Evolutionary conservation across 2,329 filamentous ascomycete genomes (phyloP).

Genomic region (Hymenoscyphus linearis): DNA sequence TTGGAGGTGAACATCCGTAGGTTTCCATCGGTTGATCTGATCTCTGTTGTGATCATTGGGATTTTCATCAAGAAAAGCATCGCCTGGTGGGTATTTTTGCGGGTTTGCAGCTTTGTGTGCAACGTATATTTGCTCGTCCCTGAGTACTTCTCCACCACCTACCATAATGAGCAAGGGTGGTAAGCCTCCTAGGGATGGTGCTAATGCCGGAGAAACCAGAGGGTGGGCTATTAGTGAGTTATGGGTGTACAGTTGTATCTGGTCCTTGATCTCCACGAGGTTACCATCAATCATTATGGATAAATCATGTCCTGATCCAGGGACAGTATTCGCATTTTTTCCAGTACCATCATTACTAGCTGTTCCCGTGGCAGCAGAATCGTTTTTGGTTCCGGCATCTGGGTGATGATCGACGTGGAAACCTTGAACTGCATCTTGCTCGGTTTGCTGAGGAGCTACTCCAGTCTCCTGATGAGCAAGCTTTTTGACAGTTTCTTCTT

Average conservation of each 20-base stretch:
- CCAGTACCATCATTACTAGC: slow-evolving; percentile 25
- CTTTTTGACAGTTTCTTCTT: slow-evolving; percentile 43
- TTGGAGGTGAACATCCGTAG: slow-evolving; percentile 89
- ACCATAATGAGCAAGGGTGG: slow-evolving; percentile 82
- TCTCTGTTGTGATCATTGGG: slow-evolving; percentile 49
- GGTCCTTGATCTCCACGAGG: slow-evolving; percentile 72
- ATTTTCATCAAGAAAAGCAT: slow-evolving; percentile 56
- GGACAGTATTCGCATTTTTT: slow-evolving; percentile 29
- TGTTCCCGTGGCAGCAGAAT: slow-evolving; percentile 31
- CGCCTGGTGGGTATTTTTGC: slow-evolving; percentile 63
- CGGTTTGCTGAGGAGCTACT: slow-evolving; percentile 25
- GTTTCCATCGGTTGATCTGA: slow-evolving; percentile 61
- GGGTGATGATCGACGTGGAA: slow-evolving; percentile 30
- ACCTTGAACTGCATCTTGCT: slow-evolving; percentile 35
- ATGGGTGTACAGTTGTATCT: slow-evolving; percentile 82
- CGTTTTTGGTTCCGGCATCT: slow-evolving; percentile 25
- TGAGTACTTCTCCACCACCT: slow-evolving; percentile 81
- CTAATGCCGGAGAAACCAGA: slow-evolving; percentile 81
- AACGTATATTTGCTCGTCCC: slow-evolving; percentile 91
- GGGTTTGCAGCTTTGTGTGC: slow-evolving; percentile 94
- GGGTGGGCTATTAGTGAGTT: slow-evolving; percentile 84
- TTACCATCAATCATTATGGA: slow-evolving; percentile 68
- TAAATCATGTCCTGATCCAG: slow-evolving; percentile 39
- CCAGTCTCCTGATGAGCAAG: slow-evolving; percentile 40
- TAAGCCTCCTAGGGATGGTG: slow-evolving; percentile 82